These are phyloP conservation scores for Schizochytrium sp. DNA, from an alignment of 108 stramenopile species.

Conservation along the genomic window DNA sequence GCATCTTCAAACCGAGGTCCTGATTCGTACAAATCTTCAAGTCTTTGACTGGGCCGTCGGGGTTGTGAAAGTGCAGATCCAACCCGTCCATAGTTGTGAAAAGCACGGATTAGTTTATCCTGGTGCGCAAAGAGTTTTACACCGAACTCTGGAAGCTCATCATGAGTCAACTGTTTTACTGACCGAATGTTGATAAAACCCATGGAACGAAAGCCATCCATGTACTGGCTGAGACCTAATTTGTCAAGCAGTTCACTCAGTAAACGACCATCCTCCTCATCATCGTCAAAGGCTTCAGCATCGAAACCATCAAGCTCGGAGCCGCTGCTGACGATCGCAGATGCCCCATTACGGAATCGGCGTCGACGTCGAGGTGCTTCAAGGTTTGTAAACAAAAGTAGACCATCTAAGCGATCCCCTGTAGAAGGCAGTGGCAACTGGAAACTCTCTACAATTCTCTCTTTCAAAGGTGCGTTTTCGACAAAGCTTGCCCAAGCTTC, in stretches of 20 bases:
- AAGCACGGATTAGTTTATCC: constrained; percentile 18
- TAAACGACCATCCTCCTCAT: not conserved
- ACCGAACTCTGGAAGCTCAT: not conserved
- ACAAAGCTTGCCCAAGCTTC: not conserved
- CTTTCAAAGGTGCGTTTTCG: not conserved
- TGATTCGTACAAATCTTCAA: not conserved
- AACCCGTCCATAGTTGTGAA: constrained; percentile 39
- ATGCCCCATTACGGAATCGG: not conserved
- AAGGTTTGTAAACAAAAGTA: constrained; percentile 21
- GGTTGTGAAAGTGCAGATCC: constrained; percentile 13
- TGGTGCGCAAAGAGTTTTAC: not conserved
- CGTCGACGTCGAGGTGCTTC: not conserved
- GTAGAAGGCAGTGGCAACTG: too few relatives aligned
- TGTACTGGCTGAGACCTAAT: constrained; percentile 19
- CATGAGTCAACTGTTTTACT: not conserved
- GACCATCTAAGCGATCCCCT: not conserved
- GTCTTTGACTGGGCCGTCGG: not conserved
- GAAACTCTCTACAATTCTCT: not conserved
- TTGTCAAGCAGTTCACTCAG: constrained; percentile 15
- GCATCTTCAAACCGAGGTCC: not conserved
- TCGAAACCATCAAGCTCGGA: constrained; percentile 16
- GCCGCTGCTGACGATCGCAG: not conserved
- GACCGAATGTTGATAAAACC: not conserved
- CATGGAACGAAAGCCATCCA: not conserved
- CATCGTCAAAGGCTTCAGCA: not conserved